Percentiles rank a stretch among this genome's conserved stretches.
Conservation (phyloP, 169 alveolate genomes). For the Cryptosporidium tyzzeri region DNA sequence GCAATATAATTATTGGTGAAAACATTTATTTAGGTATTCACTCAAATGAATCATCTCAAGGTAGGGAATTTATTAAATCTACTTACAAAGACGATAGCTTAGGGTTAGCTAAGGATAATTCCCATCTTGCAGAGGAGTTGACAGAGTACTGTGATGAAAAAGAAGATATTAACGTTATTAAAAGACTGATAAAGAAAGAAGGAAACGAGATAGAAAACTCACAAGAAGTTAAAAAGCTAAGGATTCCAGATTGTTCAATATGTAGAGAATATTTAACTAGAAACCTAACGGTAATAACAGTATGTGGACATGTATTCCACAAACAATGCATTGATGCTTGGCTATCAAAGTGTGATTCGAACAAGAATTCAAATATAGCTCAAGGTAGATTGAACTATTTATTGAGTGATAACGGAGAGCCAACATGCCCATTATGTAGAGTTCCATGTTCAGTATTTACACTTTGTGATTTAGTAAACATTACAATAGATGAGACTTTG, state of each 20-base stretch:
- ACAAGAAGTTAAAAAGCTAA: constrained; percentile 8
- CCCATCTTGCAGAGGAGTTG: background rate
- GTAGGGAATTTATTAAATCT: background rate
- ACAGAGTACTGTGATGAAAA: background rate
- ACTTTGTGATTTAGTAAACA: constrained; percentile 55
- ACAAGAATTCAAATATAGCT: background rate
- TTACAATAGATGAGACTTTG: constrained; percentile 44
- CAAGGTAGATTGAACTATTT: constrained; percentile 31
- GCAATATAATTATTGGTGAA: background rate
- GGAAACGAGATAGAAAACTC: background rate
- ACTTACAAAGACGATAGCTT: background rate
- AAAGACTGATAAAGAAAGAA: background rate
- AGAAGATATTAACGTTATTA: background rate
- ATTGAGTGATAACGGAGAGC: constrained; percentile 19
- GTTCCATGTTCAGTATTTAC: constrained; percentile 55
- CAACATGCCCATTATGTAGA: constrained; percentile 70
- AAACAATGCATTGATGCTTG: constrained; percentile 53
- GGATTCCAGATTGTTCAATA: constrained; percentile 66
- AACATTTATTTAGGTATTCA: background rate
- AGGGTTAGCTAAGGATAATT: too few species aligned
- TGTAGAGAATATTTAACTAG: constrained; percentile 57
- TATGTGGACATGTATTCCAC: constrained; percentile 70
- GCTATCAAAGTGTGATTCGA: constrained; percentile 36
- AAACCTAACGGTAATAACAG: constrained; percentile 51
- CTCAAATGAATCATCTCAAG: background rate